Evolutionary conservation across 805 yeast species (phyloP).

Genomic region (Cyberlindnera saturnus): DNA sequence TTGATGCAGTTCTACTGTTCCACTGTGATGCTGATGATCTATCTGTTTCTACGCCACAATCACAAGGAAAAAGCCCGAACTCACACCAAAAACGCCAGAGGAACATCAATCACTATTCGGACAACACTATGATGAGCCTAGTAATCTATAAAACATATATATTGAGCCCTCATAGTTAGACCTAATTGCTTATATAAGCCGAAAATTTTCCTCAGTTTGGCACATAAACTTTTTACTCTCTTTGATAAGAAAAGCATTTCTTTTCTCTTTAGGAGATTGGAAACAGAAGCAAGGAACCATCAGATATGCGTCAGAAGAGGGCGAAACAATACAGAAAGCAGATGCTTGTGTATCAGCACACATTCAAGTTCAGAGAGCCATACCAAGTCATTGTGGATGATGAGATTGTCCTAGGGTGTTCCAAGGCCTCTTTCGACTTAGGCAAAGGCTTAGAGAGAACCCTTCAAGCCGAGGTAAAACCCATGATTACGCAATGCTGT

Average conservation of each 20-base stretch:
- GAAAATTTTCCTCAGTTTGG: too few species aligned
- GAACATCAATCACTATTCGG: too few species aligned
- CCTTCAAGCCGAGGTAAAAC: conserved; percentile 78
- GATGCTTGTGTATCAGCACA: conserved; percentile 74
- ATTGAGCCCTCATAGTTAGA: too few species aligned
- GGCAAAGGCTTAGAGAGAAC: conserved; percentile 75
- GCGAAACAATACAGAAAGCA: conserved; percentile 93
- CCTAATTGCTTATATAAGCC: too few species aligned
- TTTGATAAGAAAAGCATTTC: neutral
- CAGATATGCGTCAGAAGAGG: conserved; percentile 88
- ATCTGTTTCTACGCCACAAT: too few species aligned
- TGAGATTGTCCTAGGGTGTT: conserved; percentile 61
- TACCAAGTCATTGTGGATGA: conserved; percentile 88
- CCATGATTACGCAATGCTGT: conserved; percentile 94
- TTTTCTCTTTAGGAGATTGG: neutral
- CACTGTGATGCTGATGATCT: too few species aligned
- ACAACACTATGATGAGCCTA: too few species aligned
- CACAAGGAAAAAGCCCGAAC: too few species aligned
- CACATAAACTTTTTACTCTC: neutral
- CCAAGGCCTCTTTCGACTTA: conserved; percentile 67
- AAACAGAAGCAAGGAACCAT: neutral
- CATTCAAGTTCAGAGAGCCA: conserved; percentile 91
- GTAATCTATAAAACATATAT: too few species aligned
- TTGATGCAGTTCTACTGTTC: too few species aligned
- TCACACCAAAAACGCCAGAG: too few species aligned